Percentiles rank a stretch among this genome's conserved stretches.
phyloP scores from a whole-genome alignment of 441 rosid species.

The Adansonia madagascariensis region DNA sequence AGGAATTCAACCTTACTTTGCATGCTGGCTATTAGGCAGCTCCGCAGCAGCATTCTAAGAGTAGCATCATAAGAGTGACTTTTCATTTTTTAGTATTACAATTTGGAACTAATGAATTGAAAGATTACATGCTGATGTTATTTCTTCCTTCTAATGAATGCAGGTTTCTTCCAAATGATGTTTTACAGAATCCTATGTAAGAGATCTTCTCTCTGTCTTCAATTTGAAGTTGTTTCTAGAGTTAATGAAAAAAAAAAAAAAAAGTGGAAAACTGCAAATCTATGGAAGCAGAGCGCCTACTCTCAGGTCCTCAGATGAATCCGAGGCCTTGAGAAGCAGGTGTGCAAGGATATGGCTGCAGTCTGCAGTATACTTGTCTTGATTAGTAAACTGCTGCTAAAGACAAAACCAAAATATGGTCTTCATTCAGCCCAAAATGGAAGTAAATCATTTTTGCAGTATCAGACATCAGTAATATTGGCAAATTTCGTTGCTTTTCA shows the following conservation, averaged over 20 bases:
- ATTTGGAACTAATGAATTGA: conserved; percentile 13
- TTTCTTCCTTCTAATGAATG: neutral
- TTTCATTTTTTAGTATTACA: neutral
- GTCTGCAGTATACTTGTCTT: neutral
- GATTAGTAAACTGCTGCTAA: neutral
- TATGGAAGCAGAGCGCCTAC: neutral
- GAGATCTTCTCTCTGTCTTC: neutral
- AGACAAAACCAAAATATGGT: neutral
- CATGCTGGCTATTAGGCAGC: neutral
- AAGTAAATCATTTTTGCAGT: neutral
- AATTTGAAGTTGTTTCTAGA: neutral
- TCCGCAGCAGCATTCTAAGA: neutral
- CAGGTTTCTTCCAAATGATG: neutral
- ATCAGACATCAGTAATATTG: neutral
- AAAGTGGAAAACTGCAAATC: neutral
- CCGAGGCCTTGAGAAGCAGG: neutral
- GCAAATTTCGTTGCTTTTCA: neutral
- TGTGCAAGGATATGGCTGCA: neutral
- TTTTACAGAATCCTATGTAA: neutral
- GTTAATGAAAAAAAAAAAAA: neutral
- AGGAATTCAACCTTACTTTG: neutral
- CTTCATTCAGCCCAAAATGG: neutral
- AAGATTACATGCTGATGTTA: neutral
- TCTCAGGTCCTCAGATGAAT: neutral
- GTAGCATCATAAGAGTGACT: neutral